Percentiles rank a stretch among this genome's conserved stretches.
Evolutionary conservation across 2,329 filamentous ascomycete species (phyloP).

Genomic region (Trichoderma cornu-damae): DNA sequence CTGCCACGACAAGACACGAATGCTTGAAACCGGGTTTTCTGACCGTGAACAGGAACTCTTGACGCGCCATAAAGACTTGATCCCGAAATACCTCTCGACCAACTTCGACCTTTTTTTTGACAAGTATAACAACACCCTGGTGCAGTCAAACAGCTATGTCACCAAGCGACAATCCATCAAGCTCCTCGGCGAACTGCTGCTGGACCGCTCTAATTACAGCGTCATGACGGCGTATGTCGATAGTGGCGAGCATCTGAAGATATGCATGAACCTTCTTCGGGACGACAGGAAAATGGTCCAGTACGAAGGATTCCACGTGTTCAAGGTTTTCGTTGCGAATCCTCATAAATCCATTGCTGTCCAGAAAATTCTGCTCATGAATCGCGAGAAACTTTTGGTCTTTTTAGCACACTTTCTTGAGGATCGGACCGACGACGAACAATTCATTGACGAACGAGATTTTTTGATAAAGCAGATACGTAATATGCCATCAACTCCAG

Average conservation of each 20-base stretch:
- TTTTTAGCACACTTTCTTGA: constrained; percentile 91
- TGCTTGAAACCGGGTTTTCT: background rate
- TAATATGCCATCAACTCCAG: constrained; percentile 57
- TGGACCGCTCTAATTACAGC: constrained; percentile 93
- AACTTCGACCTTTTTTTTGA: constrained; percentile 94
- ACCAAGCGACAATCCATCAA: constrained; percentile 99
- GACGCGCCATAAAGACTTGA: constrained; percentile 87
- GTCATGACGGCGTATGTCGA: constrained; percentile 98
- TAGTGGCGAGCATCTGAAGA: constrained; percentile 89
- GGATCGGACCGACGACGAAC: constrained; percentile 93
- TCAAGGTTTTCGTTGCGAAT: constrained; percentile 99
- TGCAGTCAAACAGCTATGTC: constrained; percentile 93
- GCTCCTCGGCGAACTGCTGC: constrained; percentile 85
- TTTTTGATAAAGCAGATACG: constrained; percentile 93
- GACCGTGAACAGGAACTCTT: constrained; percentile 67
- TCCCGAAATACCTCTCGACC: constrained; percentile 77
- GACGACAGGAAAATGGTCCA: constrained; percentile 99
- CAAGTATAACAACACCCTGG: constrained; percentile 79
- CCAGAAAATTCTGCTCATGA: constrained; percentile 93
- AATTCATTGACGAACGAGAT: constrained; percentile 96
- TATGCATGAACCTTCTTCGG: constrained; percentile 94
- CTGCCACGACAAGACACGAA: background rate
- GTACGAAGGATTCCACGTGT: constrained; percentile 98
- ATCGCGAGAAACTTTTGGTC: constrained; percentile 80
- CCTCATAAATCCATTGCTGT: constrained; percentile 97